phyloP scores from a whole-genome alignment of 257 asterid genomes.

The Solanum tarapatanum region DNA sequence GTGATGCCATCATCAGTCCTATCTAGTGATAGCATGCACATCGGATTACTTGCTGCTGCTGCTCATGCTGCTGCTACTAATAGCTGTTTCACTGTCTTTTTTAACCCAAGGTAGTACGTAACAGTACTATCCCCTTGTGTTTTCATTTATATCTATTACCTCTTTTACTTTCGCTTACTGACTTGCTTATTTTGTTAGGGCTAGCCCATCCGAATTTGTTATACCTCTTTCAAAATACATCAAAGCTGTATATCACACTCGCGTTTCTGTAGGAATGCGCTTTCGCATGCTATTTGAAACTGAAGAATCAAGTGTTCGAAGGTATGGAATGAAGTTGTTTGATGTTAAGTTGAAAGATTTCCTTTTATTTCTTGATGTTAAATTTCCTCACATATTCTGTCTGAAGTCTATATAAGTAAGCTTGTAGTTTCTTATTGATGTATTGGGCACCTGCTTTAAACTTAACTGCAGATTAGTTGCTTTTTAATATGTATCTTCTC shows the following conservation, averaged over 20 bases:
- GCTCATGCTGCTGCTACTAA: constrained; percentile 99
- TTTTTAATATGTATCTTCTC: not conserved
- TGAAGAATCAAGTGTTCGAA: constrained; percentile 98
- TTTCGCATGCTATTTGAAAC: constrained; percentile 96
- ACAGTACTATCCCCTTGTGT: not conserved
- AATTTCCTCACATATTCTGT: not conserved
- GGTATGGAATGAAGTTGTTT: constrained; percentile 27
- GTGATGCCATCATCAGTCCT: constrained; percentile 98
- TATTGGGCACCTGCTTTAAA: not conserved
- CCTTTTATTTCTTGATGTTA: not conserved
- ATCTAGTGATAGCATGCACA: constrained; percentile 98
- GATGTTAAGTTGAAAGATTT: not conserved
- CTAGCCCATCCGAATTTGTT: constrained; percentile 92
- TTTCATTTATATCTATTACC: not conserved
- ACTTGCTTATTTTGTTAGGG: constrained; percentile 42
- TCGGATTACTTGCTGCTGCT: constrained; percentile 96
- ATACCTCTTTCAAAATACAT: constrained; percentile 82
- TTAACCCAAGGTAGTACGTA: constrained; percentile 59
- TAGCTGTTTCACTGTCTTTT: constrained; percentile 93
- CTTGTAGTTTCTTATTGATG: not conserved
- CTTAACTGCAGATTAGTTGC: not conserved
- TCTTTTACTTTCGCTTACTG: not conserved
- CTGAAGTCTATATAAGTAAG: not conserved
- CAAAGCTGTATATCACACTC: constrained; percentile 88
- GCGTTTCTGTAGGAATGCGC: constrained; percentile 96